Evolutionary conservation across 2,329 filamentous ascomycete genomes (phyloP), one percentile per base, ranked within the genome.

Genomic region (Colletotrichum tanaceti): DNA sequence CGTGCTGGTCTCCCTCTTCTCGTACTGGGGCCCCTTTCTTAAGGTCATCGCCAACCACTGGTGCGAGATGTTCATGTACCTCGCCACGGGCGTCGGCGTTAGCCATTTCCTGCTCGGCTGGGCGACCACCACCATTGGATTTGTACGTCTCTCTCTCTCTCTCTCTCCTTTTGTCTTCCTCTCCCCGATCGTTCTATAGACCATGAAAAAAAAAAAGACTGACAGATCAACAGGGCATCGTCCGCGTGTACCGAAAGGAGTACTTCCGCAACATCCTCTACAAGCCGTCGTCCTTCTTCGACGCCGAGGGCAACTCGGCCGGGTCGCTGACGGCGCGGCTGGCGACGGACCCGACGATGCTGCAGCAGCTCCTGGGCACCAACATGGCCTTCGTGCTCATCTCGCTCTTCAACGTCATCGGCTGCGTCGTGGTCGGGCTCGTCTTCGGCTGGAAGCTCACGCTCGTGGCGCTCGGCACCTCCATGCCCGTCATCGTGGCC

Each of bases 391-490:
- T 72, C 46, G 62, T 71, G 1, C 54, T 71, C 35, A 71, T 71
- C 47, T 69, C 69, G 5, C 47, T 69, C 2, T 65, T 72, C 59
- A 72, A 69, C 43, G 71, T 72, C 38, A 50, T 72, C n/a, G 69
- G 66, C n/a, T 70, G 71, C 10, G 38, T 70, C 3, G 57, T 63
- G 0, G 64, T 81, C 20, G 75, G 77, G 4, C 74, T 81, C 32
- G 72, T 75, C 35, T 74, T 81, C 32, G 80, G 79, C 28, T 82
- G 80, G 80, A 81, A 81, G 73, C 73, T 82, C 35, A 78, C 79
- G 2, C 77, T 82, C 41, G 63, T 74, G 10, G 77, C 77, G 41
- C 71, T 78, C 52, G 77, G 76, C 13, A 62, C 57, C 0, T 61
- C 41, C 13, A 68, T 65, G 38, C 70, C 64, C 50, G 73, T 74